These are phyloP conservation scores for Thelephora ganbajun DNA, from an alignment of 768 basidiomycete genomes.

Conservation along the genomic window DNA sequence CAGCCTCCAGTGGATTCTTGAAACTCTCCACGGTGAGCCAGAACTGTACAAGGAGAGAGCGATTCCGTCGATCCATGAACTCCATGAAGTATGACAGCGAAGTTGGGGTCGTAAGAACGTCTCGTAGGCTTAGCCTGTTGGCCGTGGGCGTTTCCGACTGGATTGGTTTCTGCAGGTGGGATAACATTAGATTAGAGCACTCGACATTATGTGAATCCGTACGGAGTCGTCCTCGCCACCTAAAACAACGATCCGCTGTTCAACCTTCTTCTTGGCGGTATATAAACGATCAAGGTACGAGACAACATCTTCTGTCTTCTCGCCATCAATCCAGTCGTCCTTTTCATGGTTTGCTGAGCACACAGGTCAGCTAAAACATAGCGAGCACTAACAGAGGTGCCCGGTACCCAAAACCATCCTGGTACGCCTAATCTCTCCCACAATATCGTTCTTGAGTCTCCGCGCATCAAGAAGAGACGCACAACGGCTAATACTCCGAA, in stretches of 20 bases:
- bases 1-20: conserved; percentile 86
- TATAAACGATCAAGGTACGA: conserved; percentile 82
- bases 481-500: conserved; percentile 70
- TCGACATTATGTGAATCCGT: conserved; percentile 9
- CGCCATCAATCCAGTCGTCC: conserved; percentile 80
- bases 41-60: conserved; percentile 84
- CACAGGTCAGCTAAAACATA: background rate
- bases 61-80: conserved; percentile 85
- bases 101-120: conserved; percentile 77
- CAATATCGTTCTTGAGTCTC: conserved; percentile 82
- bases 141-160: conserved; percentile 20
- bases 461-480: conserved; percentile 82
- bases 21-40: conserved; percentile 97
- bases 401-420: conserved; percentile 49
- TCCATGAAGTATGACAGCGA: conserved; percentile 96
- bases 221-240: conserved; percentile 61
- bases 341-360: conserved; percentile 67
- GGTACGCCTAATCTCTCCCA: conserved; percentile 80
- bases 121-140: conserved; percentile 48
- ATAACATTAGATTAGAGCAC: background rate
- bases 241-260: conserved; percentile 69
- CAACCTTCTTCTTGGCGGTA: conserved; percentile 77
- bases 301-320: conserved; percentile 72
- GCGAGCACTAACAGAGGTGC: background rate
- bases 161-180: conserved; percentile 10